These are phyloP conservation scores for Aspergillus egyptiacus DNA, from an alignment of 495 filamentous ascomycete species.

Conservation along the genomic window DNA sequence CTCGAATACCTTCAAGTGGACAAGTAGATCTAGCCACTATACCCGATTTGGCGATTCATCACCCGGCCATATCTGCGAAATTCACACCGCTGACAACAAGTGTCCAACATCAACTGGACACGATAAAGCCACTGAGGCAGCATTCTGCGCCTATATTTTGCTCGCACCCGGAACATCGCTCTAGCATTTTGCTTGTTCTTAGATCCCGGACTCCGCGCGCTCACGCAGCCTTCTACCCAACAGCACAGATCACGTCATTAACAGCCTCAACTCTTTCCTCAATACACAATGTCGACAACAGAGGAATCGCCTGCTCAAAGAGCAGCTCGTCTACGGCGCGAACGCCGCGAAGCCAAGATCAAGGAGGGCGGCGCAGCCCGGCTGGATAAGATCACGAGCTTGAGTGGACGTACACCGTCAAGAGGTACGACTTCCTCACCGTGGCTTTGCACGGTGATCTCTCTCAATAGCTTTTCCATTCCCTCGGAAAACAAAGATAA, in stretches of 20 bases:
- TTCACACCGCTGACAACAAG: neutral
- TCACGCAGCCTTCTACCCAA: neutral
- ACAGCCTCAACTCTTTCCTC: neutral
- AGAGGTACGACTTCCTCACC: slow-evolving; percentile 29
- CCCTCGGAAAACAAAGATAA: neutral
- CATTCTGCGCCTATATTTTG: neutral
- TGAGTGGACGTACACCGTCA: slow-evolving; percentile 60
- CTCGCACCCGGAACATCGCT: neutral
- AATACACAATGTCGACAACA: slow-evolving; percentile 29
- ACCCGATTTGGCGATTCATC: slow-evolving; percentile 1
- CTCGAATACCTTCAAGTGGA: neutral
- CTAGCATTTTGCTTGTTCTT: neutral
- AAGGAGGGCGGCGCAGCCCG: slow-evolving; percentile 71
- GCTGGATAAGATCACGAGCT: slow-evolving; percentile 76
- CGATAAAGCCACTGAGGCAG: neutral
- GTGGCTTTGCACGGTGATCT: neutral
- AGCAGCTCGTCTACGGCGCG: slow-evolving; percentile 79
- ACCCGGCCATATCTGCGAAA: slow-evolving; percentile 4
- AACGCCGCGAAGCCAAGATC: slow-evolving; percentile 86
- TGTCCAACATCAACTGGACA: neutral
- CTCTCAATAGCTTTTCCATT: no score
- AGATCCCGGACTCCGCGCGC: neutral
- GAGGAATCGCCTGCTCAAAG: slow-evolving; percentile 55
- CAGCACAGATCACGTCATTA: slow-evolving; percentile 11
- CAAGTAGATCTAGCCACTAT: slow-evolving; percentile 2